Percentiles rank a stretch among this genome's conserved stretches.
Conservation (phyloP, 73 alveolate genomes). For the Effrenium voratum region DNA sequence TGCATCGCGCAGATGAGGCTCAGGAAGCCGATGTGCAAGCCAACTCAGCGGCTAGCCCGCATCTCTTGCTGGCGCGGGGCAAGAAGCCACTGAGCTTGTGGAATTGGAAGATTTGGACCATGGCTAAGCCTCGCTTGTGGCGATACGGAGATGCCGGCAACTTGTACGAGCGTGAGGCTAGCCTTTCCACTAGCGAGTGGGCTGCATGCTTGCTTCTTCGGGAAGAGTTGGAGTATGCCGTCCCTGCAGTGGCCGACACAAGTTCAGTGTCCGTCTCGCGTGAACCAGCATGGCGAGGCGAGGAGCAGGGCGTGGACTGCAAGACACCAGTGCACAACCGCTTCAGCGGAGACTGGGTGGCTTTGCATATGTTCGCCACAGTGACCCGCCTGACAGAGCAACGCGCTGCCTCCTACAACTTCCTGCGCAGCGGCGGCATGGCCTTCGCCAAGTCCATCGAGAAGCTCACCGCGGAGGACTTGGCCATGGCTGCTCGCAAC, state of each 20-base stretch:
- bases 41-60: too few species aligned
- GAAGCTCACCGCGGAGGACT: too few species aligned
- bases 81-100: conserved; percentile 12
- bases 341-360: background rate
- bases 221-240: background rate
- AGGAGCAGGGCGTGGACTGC: too few species aligned
- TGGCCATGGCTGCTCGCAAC: too few species aligned
- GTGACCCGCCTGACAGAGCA: too few species aligned
- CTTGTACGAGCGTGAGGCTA: background rate
- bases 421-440: too few species aligned
- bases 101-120: conserved; percentile 41
- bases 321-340: background rate
- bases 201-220: conserved; percentile 30
- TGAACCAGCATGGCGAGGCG: too few species aligned
- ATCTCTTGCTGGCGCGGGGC: conserved; percentile 16
- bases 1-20: too few species aligned
- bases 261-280: background rate
- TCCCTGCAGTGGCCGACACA: background rate
- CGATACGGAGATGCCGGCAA: conserved; percentile 48
- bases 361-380: conserved; percentile 2
- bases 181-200: conserved; percentile 32
- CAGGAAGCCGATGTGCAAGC: too few species aligned
- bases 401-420: too few species aligned
- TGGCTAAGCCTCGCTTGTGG: conserved; percentile 38
- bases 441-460: too few species aligned